Percentiles rank a stretch among this genome's conserved stretches.
phyloP scores from a whole-genome alignment of 768 basidiomycete species.

The Gloeostereum incarnatum region DNA sequence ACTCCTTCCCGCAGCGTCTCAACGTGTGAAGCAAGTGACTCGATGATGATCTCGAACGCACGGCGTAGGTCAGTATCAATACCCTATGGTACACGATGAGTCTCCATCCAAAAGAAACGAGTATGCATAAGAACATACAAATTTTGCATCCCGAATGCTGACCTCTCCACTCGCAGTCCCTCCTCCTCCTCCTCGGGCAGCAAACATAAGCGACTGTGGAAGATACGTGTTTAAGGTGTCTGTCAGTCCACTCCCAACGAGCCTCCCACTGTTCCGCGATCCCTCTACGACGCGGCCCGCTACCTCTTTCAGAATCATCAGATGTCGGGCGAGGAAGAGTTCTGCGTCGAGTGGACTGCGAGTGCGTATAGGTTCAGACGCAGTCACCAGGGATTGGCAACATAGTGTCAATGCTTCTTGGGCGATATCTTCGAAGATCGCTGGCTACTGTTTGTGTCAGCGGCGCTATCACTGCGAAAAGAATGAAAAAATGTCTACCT shows the following conservation, averaged over 20 bases:
- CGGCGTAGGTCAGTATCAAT: conserved; percentile 3
- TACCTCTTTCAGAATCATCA: conserved; percentile 89
- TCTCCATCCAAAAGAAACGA: conserved; percentile 1
- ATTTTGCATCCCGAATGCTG: conserved; percentile 2
- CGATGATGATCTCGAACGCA: conserved; percentile 8
- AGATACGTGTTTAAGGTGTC: too few relatives aligned
- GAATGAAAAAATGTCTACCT: conserved; percentile 38
- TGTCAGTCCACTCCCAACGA: too few relatives aligned
- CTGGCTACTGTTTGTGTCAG: conserved; percentile 61
- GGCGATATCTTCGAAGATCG: conserved; percentile 93
- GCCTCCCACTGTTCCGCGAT: too few relatives aligned
- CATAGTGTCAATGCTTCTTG: conserved; percentile 86
- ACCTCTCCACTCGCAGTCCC: not conserved
- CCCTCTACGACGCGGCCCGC: too few relatives aligned
- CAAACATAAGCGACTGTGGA: too few relatives aligned
- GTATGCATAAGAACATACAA: not conserved
- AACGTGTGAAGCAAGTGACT: conserved; percentile 46
- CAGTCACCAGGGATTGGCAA: conserved; percentile 68
- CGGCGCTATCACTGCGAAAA: not conserved
- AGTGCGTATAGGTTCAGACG: conserved; percentile 52
- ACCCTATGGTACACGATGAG: not conserved
- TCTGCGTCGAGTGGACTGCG: conserved; percentile 49
- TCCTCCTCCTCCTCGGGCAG: conserved; percentile 17
- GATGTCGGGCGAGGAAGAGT: conserved; percentile 84
- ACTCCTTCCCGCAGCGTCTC: conserved; percentile 47